Conservation (phyloP, 768 basidiomycete genomes). For the Agrocybe praecox region DNA sequence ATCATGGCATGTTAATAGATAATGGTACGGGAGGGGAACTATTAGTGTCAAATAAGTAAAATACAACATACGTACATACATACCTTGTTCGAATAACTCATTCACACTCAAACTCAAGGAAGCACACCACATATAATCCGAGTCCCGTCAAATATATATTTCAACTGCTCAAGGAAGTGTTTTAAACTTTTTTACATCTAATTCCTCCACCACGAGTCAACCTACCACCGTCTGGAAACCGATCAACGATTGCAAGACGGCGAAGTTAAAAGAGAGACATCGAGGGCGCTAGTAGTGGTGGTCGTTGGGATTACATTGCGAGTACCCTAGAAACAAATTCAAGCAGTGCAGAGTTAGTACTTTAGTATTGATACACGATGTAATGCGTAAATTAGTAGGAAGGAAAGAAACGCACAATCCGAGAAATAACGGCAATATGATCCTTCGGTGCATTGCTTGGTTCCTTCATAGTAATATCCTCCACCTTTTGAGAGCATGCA, state of each 20-base stretch:
- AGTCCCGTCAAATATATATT: conserved; percentile 6
- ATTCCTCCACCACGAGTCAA: not conserved
- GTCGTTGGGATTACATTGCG: conserved; percentile 24
- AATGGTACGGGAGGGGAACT: too few relatives aligned
- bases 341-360: not conserved
- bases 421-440: conserved; percentile 26
- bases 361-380: too few relatives aligned
- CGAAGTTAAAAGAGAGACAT: not conserved
- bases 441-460: conserved; percentile 18
- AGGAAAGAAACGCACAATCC: conserved; percentile 18
- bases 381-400: too few relatives aligned
- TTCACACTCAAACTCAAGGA: too few relatives aligned
- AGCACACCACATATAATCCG: not conserved
- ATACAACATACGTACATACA: too few relatives aligned
- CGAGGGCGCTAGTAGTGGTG: conserved; percentile 7
- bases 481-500: conserved; percentile 18
- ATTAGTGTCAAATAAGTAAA: too few relatives aligned
- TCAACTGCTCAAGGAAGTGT: conserved; percentile 13
- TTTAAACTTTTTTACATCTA: conserved; percentile 12
- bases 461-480: conserved; percentile 24
- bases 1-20: too few relatives aligned
- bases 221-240: not conserved
- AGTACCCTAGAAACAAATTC: conserved; percentile 19
- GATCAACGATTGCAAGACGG: conserved; percentile 9
- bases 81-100: too few relatives aligned